Base-by-base conservation (phyloP, 192 early-diverging fungal species). In the Backusella australiensis region DNA sequence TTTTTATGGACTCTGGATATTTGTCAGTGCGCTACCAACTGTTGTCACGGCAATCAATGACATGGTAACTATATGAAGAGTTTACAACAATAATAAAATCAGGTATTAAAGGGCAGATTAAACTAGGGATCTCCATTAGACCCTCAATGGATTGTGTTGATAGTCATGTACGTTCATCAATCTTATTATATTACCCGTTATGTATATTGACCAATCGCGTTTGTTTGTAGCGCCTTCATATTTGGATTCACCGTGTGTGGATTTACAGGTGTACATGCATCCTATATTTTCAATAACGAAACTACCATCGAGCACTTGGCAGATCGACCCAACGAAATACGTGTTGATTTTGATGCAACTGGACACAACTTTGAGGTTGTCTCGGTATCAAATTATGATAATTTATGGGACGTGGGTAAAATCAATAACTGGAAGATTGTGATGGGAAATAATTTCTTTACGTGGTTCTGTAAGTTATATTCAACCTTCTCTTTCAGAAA, bases 301-400 rank as follows among this genome's bases (percentile, higher is more conserved):
- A 86, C 87, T 0, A 88, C 87, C 0, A 88, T 88, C 32, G 87
- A 88, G 52, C 75, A 80, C 42, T 77, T 86, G 21, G 36, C 65
- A 29, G 83, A 80, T 23, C 80, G 85, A 11, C 53, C 41, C 1
- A 52, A 79, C 1, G 80, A 86, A 14, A 80, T 84, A n/a, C 69
- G 79, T 17, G 65, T 88, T 17, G 85, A 85, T 34, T 85, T 84
- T 66, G 65, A 85, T 34, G 65, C 74, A 1, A 78, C 73, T 17
- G 83, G 82, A 53, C 78, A 80, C 35, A 38, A 67, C 23, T 75
- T 76, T 63, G 74, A 80, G 71, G 78, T 86, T 34, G 84, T 85
- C 1, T 71, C 78, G 15, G 42, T 74, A 15, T 77, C 83, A 23
- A 70, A 76, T 46, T 77, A 82, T 49, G 83, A 85, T 35, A 79